These are phyloP conservation scores for Citrullus mucosospermus DNA, from an alignment of 306 rosid species.

Conservation along the genomic window DNA sequence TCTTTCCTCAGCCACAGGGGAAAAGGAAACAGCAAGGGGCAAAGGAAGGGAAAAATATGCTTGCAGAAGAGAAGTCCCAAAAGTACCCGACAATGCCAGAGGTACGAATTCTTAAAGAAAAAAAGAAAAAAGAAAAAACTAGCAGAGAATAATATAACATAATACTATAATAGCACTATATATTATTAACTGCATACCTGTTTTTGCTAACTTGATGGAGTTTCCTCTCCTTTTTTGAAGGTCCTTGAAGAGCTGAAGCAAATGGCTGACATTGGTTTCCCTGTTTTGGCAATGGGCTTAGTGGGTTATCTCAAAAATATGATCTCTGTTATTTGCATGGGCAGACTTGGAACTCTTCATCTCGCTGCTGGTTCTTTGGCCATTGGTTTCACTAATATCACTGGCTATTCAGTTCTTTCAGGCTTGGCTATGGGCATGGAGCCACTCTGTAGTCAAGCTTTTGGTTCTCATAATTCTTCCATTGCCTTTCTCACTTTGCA, in stretches of 20 bases:
- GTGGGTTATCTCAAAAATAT: conserved; percentile 41
- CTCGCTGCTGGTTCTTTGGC: conserved; percentile 18
- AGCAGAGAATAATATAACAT: neutral
- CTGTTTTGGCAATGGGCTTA: conserved; percentile 55
- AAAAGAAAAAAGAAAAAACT: neutral
- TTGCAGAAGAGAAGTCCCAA: conserved; percentile 17
- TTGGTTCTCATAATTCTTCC: conserved; percentile 36
- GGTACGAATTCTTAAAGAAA: conserved; percentile 37
- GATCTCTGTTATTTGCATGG: conserved; percentile 16
- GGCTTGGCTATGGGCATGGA: conserved; percentile 18
- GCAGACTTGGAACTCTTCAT: conserved; percentile 11
- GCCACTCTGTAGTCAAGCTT: conserved; percentile 17
- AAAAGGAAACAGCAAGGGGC: neutral
- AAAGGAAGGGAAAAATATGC: conserved; percentile 19
- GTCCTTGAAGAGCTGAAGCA: conserved; percentile 58
- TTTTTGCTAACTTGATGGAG: neutral
- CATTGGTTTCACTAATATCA: conserved; percentile 14
- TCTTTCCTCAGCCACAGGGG: neutral
- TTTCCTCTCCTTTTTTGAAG: conserved; percentile 14
- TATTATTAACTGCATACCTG: neutral
- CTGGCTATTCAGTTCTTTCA: conserved; percentile 11
- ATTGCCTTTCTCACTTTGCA: conserved; percentile 36
- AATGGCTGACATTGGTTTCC: conserved; percentile 53
- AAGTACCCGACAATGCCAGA: conserved; percentile 41
- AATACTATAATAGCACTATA: neutral